Conservation (phyloP, 441 rosid species). For the Pelargonium myrrhifolium region DNA sequence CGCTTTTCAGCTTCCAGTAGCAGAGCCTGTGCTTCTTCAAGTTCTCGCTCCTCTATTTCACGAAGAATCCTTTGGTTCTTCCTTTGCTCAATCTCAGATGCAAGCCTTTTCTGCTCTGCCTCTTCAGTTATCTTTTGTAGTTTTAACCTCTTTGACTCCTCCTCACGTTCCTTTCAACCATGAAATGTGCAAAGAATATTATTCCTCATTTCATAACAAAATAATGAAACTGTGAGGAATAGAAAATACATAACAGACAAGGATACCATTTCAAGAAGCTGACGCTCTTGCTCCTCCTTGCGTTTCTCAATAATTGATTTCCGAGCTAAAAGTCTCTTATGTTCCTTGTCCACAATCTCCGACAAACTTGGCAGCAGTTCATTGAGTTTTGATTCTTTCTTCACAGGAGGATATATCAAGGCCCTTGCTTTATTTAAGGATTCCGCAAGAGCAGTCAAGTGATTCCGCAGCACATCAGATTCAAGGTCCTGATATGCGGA, state of each 20-base stretch:
- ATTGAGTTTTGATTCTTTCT: conserved; percentile 64
- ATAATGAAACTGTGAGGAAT: neutral
- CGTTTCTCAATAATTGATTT: conserved; percentile 90
- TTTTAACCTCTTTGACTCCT: conserved; percentile 71
- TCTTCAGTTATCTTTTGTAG: conserved; percentile 80
- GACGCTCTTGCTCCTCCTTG: conserved; percentile 95
- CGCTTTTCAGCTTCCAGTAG: conserved; percentile 77
- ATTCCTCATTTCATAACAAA: neutral
- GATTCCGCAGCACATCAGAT: conserved; percentile 75
- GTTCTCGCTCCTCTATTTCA: conserved; percentile 86
- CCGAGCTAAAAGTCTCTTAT: conserved; percentile 88
- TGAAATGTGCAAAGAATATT: neutral
- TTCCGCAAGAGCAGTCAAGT: conserved; percentile 62
- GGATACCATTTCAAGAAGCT: conserved; percentile 80
- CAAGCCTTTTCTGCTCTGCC: conserved; percentile 89
- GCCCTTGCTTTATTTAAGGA: conserved; percentile 70
- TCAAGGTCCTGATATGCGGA: conserved; percentile 63
- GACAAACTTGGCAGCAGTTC: conserved; percentile 67
- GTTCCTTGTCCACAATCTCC: conserved; percentile 83
- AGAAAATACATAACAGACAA: neutral
- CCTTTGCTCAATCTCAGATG: conserved; percentile 68
- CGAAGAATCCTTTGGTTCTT: conserved; percentile 66
- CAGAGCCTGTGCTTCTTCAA: conserved; percentile 81
- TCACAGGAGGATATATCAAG: conserved; percentile 59
- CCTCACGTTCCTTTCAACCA: conserved; percentile 71